These are phyloP conservation scores for Mycena alexandri DNA, from an alignment of 768 basidiomycete species.

Conservation along the genomic window DNA sequence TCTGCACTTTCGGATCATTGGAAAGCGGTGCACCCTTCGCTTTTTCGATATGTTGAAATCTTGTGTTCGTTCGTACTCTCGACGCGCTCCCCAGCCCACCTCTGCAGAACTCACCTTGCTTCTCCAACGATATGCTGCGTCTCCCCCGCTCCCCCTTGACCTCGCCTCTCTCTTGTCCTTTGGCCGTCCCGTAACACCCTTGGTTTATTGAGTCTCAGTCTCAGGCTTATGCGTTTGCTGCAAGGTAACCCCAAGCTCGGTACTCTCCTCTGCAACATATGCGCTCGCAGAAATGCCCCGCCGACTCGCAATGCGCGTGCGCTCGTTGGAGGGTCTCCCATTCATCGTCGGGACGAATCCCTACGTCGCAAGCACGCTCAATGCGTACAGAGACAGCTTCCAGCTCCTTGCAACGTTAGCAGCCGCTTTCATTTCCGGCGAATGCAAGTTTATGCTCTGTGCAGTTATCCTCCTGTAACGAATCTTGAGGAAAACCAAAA, in stretches of 20 bases:
- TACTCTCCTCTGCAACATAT: conserved; percentile 81
- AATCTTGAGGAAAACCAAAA: conserved; percentile 76
- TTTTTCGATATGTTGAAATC: conserved; percentile 4
- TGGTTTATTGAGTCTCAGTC: not conserved
- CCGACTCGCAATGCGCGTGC: conserved; percentile 79
- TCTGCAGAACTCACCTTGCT: conserved; percentile 69
- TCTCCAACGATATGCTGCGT: conserved; percentile 71
- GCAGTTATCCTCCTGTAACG: conserved; percentile 56
- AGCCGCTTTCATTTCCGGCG: conserved; percentile 12
- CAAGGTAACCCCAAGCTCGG: conserved; percentile 70
- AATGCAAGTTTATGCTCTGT: conserved; percentile 13
- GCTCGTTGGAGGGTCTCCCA: conserved; percentile 80
- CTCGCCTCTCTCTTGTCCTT: conserved; percentile 81
- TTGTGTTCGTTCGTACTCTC: conserved; percentile 31
- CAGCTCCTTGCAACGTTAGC: conserved; percentile 69
- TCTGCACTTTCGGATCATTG: conserved; percentile 22
- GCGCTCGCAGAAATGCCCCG: conserved; percentile 83
- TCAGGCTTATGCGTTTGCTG: conserved; percentile 17
- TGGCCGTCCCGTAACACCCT: conserved; percentile 65
- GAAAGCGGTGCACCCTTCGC: not conserved
- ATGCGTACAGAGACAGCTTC: conserved; percentile 79
- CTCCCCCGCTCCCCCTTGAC: conserved; percentile 76
- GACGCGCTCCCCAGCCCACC: conserved; percentile 61
- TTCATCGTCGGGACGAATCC: conserved; percentile 94
- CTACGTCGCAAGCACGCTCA: conserved; percentile 79